phyloP scores from a whole-genome alignment of 139 green algal species.

The Chlorella ohadii region DNA sequence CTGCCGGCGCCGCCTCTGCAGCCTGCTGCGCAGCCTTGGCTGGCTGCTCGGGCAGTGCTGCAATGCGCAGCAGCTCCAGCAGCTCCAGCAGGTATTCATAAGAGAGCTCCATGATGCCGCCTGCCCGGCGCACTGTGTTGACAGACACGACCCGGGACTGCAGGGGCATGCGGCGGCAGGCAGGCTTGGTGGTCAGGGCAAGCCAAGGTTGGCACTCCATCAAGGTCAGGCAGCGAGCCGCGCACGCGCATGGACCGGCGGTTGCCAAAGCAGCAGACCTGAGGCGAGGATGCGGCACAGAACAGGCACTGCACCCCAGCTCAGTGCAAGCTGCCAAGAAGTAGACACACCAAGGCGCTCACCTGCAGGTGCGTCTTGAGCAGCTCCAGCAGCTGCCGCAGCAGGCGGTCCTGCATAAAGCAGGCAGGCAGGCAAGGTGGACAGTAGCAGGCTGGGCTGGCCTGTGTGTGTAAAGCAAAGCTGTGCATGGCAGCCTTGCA shows the following conservation, averaged over 20 bases:
- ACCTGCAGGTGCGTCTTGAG: slow-evolving; percentile 31
- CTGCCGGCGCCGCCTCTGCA: not conserved
- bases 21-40: not conserved
- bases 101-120: not conserved
- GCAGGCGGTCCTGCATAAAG: slow-evolving; percentile 1
- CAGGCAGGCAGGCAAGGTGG: too few species aligned
- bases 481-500: too few species aligned
- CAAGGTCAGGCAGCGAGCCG: too few species aligned
- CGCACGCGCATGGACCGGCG: too few species aligned
- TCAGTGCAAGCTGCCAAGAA: too few species aligned
- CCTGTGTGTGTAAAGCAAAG: too few species aligned
- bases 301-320: too few species aligned
- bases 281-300: too few species aligned
- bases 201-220: too few species aligned
- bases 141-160: not conserved
- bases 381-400: slow-evolving; percentile 20
- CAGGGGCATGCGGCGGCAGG: not conserved
- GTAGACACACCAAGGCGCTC: not conserved
- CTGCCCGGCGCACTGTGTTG: not conserved
- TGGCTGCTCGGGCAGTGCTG: slow-evolving; percentile 18
- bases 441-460: too few species aligned
- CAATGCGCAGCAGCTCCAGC: slow-evolving; percentile 24
- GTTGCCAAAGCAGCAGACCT: too few species aligned
- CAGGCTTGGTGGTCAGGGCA: too few species aligned
- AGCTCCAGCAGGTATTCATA: slow-evolving; percentile 20